These are phyloP conservation scores for Zygosaccharomyces lentus DNA, from an alignment of 805 yeast species.

Conservation along the genomic window DNA sequence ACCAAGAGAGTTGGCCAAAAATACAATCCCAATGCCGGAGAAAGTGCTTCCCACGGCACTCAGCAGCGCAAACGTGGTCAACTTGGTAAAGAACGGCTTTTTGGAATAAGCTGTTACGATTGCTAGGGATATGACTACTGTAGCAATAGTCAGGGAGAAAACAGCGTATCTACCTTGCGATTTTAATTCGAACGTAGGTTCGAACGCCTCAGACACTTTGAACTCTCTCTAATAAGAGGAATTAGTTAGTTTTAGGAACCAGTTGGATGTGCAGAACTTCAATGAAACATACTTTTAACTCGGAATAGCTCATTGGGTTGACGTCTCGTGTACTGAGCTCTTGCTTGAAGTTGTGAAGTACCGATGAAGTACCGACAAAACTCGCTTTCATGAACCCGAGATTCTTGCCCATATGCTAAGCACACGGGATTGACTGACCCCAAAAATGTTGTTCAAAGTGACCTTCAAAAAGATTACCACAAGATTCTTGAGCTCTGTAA, in stretches of 20 bases:
- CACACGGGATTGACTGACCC: background rate
- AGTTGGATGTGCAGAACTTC: background rate
- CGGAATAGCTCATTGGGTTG: constrained; percentile 21
- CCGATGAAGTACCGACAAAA: background rate
- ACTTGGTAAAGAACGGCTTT: constrained; percentile 16
- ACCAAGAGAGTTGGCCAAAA: constrained; percentile 42
- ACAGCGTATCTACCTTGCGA: constrained; percentile 26
- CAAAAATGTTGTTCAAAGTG: constrained; percentile 5
- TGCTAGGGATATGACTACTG: constrained; percentile 20
- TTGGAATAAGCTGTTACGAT: constrained; percentile 18
- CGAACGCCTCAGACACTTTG: constrained; percentile 15
- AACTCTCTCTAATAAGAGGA: constrained; percentile 20
- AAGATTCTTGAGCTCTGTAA: constrained; percentile 5
- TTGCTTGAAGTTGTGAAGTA: background rate
- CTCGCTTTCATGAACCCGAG: background rate
- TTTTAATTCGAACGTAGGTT: constrained; percentile 18
- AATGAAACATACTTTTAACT: constrained; percentile 22
- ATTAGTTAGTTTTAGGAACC: background rate
- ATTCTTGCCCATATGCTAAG: background rate
- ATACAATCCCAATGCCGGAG: constrained; percentile 40
- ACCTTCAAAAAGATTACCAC: background rate
- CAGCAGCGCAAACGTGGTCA: constrained; percentile 20
- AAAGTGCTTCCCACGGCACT: constrained; percentile 36
- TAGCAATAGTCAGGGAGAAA: constrained; percentile 18
- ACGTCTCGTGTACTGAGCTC: background rate